These are phyloP conservation scores for Oryza glumipatula DNA, from an alignment of 176 grass and related monocot genomes.

Conservation along the genomic window DNA sequence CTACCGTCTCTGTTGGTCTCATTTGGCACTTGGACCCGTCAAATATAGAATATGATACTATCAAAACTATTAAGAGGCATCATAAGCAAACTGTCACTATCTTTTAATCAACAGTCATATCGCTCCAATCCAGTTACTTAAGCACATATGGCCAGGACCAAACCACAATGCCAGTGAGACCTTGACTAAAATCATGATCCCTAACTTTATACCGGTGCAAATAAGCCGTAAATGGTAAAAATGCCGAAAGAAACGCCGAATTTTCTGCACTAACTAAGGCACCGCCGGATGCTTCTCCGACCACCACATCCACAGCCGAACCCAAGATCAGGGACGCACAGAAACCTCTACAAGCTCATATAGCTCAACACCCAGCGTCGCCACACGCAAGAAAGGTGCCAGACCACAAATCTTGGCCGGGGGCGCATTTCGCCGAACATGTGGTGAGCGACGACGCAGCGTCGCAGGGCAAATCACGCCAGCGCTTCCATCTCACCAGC, in stretches of 20 bases:
- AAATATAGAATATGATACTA: not conserved
- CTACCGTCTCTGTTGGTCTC: not conserved
- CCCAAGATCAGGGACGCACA: not conserved
- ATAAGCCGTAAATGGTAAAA: not conserved
- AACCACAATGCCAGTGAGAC: not conserved
- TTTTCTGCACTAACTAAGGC: not conserved
- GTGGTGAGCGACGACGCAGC: not conserved
- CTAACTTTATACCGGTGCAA: not conserved
- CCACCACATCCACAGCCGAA: not conserved
- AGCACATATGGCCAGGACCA: too few relatives aligned
- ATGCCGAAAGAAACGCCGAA: not conserved
- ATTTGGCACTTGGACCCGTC: not conserved
- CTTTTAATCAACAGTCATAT: not conserved
- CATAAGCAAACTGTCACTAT: not conserved
- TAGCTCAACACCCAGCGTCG: not conserved
- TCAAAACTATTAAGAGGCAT: not conserved
- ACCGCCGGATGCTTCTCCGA: not conserved
- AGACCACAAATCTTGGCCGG: not conserved
- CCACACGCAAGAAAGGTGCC: not conserved
- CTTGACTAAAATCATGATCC: not conserved
- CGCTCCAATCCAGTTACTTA: not conserved
- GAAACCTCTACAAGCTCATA: not conserved
- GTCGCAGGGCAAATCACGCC: not conserved
- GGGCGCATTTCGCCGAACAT: slow-evolving; percentile 40
- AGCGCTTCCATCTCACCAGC: not conserved